A percentile compares a stretch with the other conserved stretches of the same genome.
phyloP scores from a whole-genome alignment of 495 filamentous ascomycete species.

The Aspergillus kassunensis region DNA sequence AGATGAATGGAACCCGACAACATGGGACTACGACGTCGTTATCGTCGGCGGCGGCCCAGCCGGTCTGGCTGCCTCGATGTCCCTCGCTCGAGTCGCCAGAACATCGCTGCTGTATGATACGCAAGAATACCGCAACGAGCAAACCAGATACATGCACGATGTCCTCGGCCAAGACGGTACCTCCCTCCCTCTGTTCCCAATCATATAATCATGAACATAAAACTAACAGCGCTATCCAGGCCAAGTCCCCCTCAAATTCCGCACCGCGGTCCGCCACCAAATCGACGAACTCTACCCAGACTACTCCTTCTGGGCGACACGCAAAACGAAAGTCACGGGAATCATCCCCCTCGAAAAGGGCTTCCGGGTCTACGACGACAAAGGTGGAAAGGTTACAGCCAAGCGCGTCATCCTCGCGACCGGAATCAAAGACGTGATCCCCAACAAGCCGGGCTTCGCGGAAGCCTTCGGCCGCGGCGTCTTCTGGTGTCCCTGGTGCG shows the following conservation, averaged over 20 bases:
- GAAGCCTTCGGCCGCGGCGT: slow-evolving; percentile 46
- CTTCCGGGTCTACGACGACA: slow-evolving; percentile 10
- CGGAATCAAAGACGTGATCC: slow-evolving; percentile 42
- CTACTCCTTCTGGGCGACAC: slow-evolving; percentile 4
- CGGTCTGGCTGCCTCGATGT: background rate
- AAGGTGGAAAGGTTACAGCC: slow-evolving; percentile 5
- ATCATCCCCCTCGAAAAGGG: slow-evolving; percentile 10
- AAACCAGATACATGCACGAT: slow-evolving; percentile 1
- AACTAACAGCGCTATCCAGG: background rate
- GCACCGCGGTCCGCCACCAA: background rate
- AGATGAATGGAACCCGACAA: background rate
- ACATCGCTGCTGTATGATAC: background rate
- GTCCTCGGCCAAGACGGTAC: slow-evolving; percentile 1
- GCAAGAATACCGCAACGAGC: slow-evolving; percentile 2
- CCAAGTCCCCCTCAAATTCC: background rate
- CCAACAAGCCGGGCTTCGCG: slow-evolving; percentile 32
- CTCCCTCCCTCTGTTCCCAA: background rate
- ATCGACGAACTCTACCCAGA: background rate
- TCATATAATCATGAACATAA: background rate
- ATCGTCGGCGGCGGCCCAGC: slow-evolving; percentile 10
- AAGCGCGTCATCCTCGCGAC: slow-evolving; percentile 42
- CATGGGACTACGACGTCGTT: slow-evolving; percentile 2
- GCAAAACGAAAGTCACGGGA: slow-evolving; percentile 8
- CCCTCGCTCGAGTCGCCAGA: background rate
- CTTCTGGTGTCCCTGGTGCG: slow-evolving; percentile 51